Base-by-base conservation (phyloP, 148 eudicot genomes). In the Rhododendron ovatum region DNA sequence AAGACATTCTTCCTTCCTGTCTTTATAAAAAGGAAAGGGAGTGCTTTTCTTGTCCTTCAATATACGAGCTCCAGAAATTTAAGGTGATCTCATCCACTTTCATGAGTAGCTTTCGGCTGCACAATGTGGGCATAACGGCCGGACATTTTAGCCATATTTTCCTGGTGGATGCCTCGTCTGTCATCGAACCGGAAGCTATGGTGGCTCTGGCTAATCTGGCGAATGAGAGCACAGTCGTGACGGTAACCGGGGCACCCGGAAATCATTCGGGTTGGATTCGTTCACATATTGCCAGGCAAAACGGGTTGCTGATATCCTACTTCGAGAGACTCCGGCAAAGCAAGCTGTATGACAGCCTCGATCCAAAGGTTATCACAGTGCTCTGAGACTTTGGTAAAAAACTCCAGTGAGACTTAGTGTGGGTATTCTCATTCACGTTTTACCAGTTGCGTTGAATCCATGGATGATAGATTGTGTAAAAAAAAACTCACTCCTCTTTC, bases 71-170 rank as follows among this genome's bases (percentile, higher is more conserved):
- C 74, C 3, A 0, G 15, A 51, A 88, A 18, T 88, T 20, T 59
- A 85, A 82, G 63, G 85, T 88, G 78, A 82, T 88, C 11, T 17
- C 78, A 12, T 81, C 89, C 51, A 88, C 89, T 85, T 88, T 57
- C 76, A 88, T 88, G 87, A 88, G 89, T 81, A 77, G 85, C 33
- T 82, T 45, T 63, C 87, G 85, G 61, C 77, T 85, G n/a, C 82
- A 82, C 39, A 35, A 48, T 59, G 82, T 17, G 67, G 89, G 89
- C 9, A 75, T 88, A 45, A 55, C 18, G 51, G 87, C 89, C 2
- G 89, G 89, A 63, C 85, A 88, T 48, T 88, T 88, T 55, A 85
- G 87, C 71, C 89, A 88, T 82, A 85, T 59, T 59, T 59, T 85
- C 43, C 35, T 88, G 80, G 87, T 88, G 63, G 87, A 88, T 77